Evolutionary conservation across 2,329 filamentous ascomycete genomes (phyloP), one percentile per base, ranked within the genome.

Genomic region (Fusarium drepaniforme): DNA sequence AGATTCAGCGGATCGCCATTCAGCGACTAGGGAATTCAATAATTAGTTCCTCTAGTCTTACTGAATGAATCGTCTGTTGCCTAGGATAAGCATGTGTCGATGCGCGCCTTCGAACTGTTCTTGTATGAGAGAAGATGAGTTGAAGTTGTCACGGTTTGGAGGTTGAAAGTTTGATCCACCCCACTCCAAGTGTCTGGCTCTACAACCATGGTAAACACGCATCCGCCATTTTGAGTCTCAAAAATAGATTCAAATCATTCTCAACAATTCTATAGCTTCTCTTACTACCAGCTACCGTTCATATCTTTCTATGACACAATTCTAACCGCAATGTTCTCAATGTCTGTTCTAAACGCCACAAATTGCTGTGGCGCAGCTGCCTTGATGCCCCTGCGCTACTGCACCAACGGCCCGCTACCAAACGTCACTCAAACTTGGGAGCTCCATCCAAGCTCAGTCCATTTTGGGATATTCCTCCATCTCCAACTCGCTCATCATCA

Each of bases 401-500:
- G 59, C 51, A 46, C 42, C 25, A 57, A 67, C 23, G 42, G n/a
- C 42, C 70, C 61, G 38, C 71, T 74, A 62, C 62, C 64, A 61
- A 61, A 78, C 74, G 75, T 78, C 76, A 77, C 70, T 56, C 64
- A 53, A 65, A 61, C 60, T 66, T 53, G 42, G 42, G 37, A 70
- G 70, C 66, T 74, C 61, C 66, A 37, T 28, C 35, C 38, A 62
- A 42, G 57, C 51, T 59, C 38, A 33, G 56, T 63, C 46, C 57
- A 66, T 44, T 67, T 58, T 66, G 63, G 37, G 67, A 66, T 28
- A 73, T 66, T 75, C 68, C 57, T 72, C 72, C 68, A 73, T 68
- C 68, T 72, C 60, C 68, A 77, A 78, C 76, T 77, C 63, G 71
- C 40, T 62, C 65, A 58, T 58, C 64, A 51, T 63, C 62, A 67